Evolutionary conservation across 257 asterid genomes (phyloP).

Genomic region (Fraxinus pennsylvanica): DNA sequence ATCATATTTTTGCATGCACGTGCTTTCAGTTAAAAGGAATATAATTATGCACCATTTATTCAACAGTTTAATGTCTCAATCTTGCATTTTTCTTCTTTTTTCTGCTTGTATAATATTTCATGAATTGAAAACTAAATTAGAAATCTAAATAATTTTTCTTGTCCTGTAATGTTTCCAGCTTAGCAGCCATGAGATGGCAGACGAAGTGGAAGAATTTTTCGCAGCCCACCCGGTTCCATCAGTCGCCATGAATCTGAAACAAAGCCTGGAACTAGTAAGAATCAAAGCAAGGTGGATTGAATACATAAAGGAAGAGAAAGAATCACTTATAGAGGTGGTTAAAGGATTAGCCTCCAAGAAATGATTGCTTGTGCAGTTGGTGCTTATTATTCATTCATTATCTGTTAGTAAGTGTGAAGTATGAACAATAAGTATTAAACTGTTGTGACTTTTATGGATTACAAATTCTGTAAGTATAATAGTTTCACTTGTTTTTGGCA

Average conservation of each 20-base stretch:
- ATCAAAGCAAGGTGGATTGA: conserved; percentile 43
- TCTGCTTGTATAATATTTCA: neutral
- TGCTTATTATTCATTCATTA: neutral
- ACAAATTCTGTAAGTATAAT: neutral
- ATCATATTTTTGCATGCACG: too few species aligned
- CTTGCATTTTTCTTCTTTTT: neutral
- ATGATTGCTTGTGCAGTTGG: neutral
- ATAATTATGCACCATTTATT: too few species aligned
- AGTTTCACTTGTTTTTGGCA: neutral
- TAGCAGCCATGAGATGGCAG: conserved; percentile 34
- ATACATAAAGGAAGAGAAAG: conserved; percentile 29
- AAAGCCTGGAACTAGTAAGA: conserved; percentile 33
- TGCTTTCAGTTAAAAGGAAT: too few species aligned
- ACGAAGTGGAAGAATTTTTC: conserved; percentile 39
- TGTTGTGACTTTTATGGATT: neutral
- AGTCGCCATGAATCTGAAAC: conserved; percentile 27
- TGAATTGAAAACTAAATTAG: neutral
- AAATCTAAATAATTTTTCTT: neutral
- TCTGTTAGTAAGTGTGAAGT: neutral
- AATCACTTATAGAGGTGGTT: neutral
- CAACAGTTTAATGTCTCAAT: too few species aligned
- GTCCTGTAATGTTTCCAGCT: conserved; percentile 22
- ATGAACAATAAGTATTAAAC: neutral
- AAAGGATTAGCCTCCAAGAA: neutral
- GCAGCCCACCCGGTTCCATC: conserved; percentile 25